Evolutionary conservation across 208 protist species (phyloP).

Genomic region (Leishmania gerbilli): DNA sequence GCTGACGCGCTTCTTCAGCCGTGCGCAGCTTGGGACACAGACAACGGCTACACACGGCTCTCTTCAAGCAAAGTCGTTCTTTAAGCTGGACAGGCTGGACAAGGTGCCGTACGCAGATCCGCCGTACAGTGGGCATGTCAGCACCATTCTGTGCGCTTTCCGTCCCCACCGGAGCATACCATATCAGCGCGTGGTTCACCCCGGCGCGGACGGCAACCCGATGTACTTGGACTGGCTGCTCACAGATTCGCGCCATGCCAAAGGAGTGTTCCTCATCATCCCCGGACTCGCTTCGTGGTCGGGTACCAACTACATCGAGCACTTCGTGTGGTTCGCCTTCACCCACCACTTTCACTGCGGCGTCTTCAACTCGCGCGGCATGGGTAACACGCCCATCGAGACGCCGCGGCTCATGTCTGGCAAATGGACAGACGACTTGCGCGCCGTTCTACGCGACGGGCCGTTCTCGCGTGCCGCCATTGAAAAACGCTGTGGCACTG

Average conservation of each 20-base stretch:
- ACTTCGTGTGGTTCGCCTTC: slow-evolving; percentile 54
- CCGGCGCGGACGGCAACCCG: slow-evolving; percentile 64
- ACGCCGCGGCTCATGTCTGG: slow-evolving; percentile 69
- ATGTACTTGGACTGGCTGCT: slow-evolving; percentile 73
- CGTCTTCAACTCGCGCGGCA: slow-evolving; percentile 71
- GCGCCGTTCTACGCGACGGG: slow-evolving; percentile 31
- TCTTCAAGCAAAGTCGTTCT: slow-evolving; percentile 10
- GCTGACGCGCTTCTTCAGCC: slow-evolving; percentile 8
- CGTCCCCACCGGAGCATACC: slow-evolving; percentile 38
- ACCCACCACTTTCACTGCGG: slow-evolving; percentile 55
- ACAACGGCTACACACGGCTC: slow-evolving; percentile 14
- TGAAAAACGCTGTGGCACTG: slow-evolving; percentile 28
- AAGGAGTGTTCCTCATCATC: slow-evolving; percentile 63
- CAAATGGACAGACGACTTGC: slow-evolving; percentile 68
- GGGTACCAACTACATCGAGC: slow-evolving; percentile 74
- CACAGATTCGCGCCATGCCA: slow-evolving; percentile 15
- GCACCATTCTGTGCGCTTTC: slow-evolving; percentile 69
- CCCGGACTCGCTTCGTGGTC: slow-evolving; percentile 79
- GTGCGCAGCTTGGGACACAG: not conserved
- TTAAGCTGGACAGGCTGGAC: slow-evolving; percentile 36
- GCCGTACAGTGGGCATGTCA: slow-evolving; percentile 57
- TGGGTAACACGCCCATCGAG: slow-evolving; percentile 72
- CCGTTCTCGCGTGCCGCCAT: slow-evolving; percentile 32
- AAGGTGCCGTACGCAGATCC: slow-evolving; percentile 43
- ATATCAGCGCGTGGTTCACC: slow-evolving; percentile 46